These are phyloP conservation scores for Mycena sanguinolenta DNA, from an alignment of 768 basidiomycete species.

Conservation along the genomic window DNA sequence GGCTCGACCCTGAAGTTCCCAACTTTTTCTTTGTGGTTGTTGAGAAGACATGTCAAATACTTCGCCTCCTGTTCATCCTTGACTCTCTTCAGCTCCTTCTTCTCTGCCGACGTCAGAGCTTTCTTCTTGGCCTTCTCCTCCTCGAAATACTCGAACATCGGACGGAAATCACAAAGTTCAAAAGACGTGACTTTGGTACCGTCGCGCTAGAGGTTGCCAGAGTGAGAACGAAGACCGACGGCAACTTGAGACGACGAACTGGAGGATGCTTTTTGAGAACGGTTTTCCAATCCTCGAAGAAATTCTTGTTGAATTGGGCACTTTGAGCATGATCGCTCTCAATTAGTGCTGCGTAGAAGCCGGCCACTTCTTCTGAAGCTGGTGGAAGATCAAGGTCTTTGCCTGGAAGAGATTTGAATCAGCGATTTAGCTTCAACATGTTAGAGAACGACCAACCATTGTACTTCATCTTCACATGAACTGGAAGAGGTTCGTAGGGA, in stretches of 20 bases:
- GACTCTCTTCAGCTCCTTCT: conserved; percentile 90
- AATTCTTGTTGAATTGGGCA: conserved; percentile 91
- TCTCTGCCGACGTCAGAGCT: conserved; percentile 84
- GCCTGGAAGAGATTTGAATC: conserved; percentile 60
- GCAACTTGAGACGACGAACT: conserved; percentile 60
- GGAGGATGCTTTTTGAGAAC: conserved; percentile 87
- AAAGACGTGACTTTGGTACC: conserved; percentile 82
- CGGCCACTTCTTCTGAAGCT: conserved; percentile 95
- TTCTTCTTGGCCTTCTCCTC: conserved; percentile 95
- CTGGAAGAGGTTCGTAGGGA: conserved; percentile 89
- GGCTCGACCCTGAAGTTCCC: conserved; percentile 99
- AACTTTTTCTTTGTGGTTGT: conserved; percentile 97
- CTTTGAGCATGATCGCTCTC: conserved; percentile 95
- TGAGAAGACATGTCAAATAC: conserved; percentile 88
- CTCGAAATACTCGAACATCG: conserved; percentile 95
- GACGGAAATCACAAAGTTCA: conserved; percentile 91
- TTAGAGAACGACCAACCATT: conserved; percentile 70
- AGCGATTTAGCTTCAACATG: neutral
- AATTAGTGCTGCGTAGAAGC: conserved; percentile 93
- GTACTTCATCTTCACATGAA: conserved; percentile 93
- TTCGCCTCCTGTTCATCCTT: conserved; percentile 89
- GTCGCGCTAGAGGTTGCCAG: conserved; percentile 63
- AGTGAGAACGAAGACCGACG: neutral
- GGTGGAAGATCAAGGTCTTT: conserved; percentile 82
- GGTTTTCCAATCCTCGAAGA: conserved; percentile 90